These are phyloP conservation scores for Xylaria intraflava DNA, from an alignment of 495 filamentous ascomycete species.

Conservation along the genomic window DNA sequence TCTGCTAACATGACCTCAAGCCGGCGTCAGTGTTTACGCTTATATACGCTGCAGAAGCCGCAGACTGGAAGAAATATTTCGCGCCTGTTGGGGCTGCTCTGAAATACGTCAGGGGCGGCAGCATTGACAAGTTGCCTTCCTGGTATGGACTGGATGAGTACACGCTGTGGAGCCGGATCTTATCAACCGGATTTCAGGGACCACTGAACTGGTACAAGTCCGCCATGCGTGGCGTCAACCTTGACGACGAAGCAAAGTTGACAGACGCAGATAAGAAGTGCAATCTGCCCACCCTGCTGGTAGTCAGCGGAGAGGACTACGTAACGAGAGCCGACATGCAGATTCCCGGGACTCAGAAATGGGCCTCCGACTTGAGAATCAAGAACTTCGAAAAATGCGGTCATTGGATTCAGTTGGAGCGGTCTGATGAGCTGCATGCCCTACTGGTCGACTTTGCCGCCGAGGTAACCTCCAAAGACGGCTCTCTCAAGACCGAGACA, in stretches of 20 bases:
- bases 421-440: background rate
- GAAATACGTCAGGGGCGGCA: too few relatives aligned
- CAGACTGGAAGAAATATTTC: too few relatives aligned
- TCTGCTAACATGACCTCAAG: background rate
- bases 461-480: too few relatives aligned
- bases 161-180: background rate
- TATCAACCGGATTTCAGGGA: background rate
- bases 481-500: too few relatives aligned
- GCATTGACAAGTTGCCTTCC: background rate
- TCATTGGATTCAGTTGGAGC: constrained; percentile 1
- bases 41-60: too few relatives aligned
- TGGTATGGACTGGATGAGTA: background rate
- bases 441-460: constrained; percentile 1
- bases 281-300: background rate
- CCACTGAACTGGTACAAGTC: constrained; percentile 1
- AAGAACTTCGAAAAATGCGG: background rate
- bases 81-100: too few relatives aligned
- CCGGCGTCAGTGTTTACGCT: too few relatives aligned
- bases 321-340: background rate
- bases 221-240: background rate
- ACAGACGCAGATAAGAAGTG: background rate
- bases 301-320: background rate
- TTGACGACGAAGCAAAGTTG: background rate
- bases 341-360: background rate
- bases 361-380: background rate